Percentiles rank a stretch among this genome's conserved stretches.
Conservation (phyloP, 2,329 filamentous ascomycete species). For the Rachicladosporium sp. region DNA sequence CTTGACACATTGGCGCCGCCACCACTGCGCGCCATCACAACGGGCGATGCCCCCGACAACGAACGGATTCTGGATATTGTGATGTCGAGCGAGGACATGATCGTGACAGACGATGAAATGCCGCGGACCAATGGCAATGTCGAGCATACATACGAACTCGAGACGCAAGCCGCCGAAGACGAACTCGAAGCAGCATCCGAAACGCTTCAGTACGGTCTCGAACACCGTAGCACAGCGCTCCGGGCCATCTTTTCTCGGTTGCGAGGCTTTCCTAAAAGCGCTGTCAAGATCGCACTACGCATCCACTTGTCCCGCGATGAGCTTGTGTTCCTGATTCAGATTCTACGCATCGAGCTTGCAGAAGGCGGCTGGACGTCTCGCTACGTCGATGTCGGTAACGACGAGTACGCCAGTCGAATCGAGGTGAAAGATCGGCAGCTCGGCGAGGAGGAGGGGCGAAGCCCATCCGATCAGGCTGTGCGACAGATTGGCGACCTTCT, state of each 20-base stretch:
- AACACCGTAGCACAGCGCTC: conserved; percentile 50
- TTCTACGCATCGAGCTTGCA: conserved; percentile 60
- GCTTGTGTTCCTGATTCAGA: conserved; percentile 57
- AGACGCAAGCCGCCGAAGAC: conserved; percentile 28
- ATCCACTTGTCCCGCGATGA: conserved; percentile 53
- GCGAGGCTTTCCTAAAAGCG: conserved; percentile 48
- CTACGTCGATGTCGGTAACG: conserved; percentile 47
- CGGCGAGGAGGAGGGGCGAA: conserved; percentile 39
- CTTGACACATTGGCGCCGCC: conserved; percentile 36
- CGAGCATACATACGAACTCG: conserved; percentile 22
- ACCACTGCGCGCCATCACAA: too few species aligned
- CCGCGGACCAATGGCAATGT: conserved; percentile 1
- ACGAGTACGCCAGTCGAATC: conserved; percentile 20
- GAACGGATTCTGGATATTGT: too few species aligned
- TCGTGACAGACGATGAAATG: too few species aligned
- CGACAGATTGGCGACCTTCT: conserved; percentile 59
- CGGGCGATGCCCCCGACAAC: too few species aligned
- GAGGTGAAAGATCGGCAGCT: conserved; percentile 22
- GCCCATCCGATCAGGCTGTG: conserved; percentile 55
- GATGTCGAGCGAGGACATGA: too few species aligned
- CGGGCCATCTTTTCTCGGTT: conserved; percentile 59
- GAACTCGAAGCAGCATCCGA: conserved; percentile 58
- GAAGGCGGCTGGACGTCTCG: conserved; percentile 64
- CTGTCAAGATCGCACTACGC: conserved; percentile 52
- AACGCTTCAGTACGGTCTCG: conserved; percentile 52